Base-by-base conservation (phyloP, 306 rosid genomes). In the Castanospermum australe region DNA sequence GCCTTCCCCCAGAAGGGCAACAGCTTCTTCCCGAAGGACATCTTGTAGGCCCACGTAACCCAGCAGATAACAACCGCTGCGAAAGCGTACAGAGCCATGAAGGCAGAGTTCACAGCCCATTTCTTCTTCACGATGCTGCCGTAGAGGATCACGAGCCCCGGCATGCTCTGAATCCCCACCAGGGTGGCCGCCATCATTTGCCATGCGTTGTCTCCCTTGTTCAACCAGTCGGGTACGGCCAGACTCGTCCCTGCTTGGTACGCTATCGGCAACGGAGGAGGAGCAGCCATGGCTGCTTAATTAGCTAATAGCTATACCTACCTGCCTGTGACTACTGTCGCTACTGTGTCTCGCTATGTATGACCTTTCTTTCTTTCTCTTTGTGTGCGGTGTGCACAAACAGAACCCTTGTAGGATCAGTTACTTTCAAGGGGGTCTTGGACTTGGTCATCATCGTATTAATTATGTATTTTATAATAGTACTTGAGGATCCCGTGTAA, bases 181-280 rank as follows among this genome's bases (percentile, higher is more conserved):
- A 86, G 85, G 0, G 85, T 86, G 17, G 89, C 89, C 0, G 87
- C 21, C 17, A 64, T 35, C 90, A 86, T 77, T 72, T 86, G 87
- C 90, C 87, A 86, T 12, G 86, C 84, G 76, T 86, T 86, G 84
- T 86, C 87, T 2, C 87, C 90, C 55, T 86, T 86, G 86, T 86
- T 86, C 63, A 86, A 25, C 90, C 87, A 86, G 0, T 18, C 73
- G 0, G 86, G 90, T 1, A 79, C 84, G 2, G 87, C 84, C 2
- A 41, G 5, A 22, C 48, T 67, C 5, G 79, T 50, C 22, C 55
- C 51, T 20, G 76, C 68, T 2, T 21, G 64, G 69, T 86, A 86
- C 0, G 89, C 87, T 13, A 32, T 0, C 0, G 88, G 83, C 20
- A 76, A 4, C 3, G 55, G 54, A 33, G 83, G 75, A 59, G 79